A percentile compares a stretch with the other conserved stretches of the same genome.
phyloP scores from a whole-genome alignment of 139 green algal genomes.

The Haematococcus sp. region DNA sequence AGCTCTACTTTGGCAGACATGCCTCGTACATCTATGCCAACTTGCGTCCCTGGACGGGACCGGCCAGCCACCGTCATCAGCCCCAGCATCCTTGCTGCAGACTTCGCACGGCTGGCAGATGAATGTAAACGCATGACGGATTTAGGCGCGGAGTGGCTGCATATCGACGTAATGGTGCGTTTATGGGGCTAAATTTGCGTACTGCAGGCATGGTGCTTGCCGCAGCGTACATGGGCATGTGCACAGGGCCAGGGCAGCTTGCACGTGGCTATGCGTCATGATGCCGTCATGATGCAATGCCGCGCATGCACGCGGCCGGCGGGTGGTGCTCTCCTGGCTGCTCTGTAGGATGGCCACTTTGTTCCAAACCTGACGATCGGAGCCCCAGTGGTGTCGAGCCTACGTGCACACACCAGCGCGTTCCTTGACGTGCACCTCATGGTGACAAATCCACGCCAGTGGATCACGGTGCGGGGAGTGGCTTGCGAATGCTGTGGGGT shows the following conservation, averaged over 20 bases:
- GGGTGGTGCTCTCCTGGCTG: no score
- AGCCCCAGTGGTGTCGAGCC: constrained; percentile 73
- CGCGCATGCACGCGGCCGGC: no score
- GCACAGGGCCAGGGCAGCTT: no score
- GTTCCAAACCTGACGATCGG: constrained; percentile 94
- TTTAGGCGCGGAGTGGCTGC: constrained; percentile 78
- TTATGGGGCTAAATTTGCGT: no score
- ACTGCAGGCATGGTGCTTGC: no score
- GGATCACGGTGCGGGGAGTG: constrained; percentile 51
- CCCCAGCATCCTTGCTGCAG: constrained; percentile 82
- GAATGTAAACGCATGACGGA: constrained; percentile 78
- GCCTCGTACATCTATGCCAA: no score
- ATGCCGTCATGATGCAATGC: no score
- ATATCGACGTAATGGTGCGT: constrained; percentile 63
- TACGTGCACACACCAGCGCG: constrained; percentile 74
- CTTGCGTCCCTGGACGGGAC: not conserved
- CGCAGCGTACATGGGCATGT: no score
- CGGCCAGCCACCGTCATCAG: constrained; percentile 56
- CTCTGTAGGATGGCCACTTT: constrained; percentile 89
- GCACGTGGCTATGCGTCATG: not conserved
- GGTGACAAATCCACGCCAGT: constrained; percentile 60
- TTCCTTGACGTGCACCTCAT: constrained; percentile 93
- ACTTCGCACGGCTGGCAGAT: constrained; percentile 80
- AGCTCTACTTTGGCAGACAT: no score
- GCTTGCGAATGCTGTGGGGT: not conserved